Evolutionary conservation across 2,329 filamentous ascomycete species (phyloP).

Genomic region (Pseudodiploospora longispora): DNA sequence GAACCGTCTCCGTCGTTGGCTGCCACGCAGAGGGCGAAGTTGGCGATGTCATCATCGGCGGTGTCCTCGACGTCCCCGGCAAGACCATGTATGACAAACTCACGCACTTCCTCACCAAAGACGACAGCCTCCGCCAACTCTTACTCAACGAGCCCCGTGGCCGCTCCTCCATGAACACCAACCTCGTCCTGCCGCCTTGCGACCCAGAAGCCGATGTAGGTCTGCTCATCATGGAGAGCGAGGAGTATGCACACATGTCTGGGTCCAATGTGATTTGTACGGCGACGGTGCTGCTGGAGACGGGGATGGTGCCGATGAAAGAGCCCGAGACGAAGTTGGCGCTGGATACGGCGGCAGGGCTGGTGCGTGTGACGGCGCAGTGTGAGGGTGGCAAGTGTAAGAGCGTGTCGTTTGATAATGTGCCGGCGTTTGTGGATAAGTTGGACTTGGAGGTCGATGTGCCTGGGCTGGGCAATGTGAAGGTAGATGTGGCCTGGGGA

Average conservation of each 20-base stretch:
- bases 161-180: constrained; percentile 29
- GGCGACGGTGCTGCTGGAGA: constrained; percentile 37
- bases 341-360: constrained; percentile 36
- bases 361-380: constrained; percentile 31
- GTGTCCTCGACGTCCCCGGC: constrained; percentile 33
- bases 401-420: constrained; percentile 35
- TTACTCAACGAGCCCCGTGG: constrained; percentile 39
- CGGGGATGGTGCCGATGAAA: constrained; percentile 36
- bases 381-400: constrained; percentile 36
- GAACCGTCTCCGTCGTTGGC: constrained; percentile 23
- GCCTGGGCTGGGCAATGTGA: constrained; percentile 29
- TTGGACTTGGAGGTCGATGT: constrained; percentile 32
- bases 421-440: constrained; percentile 32
- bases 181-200: constrained; percentile 34
- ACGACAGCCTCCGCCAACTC: constrained; percentile 32
- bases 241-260: constrained; percentile 32
- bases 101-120: constrained; percentile 29
- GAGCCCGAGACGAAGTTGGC: constrained; percentile 32
- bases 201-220: constrained; percentile 35
- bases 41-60: constrained; percentile 40
- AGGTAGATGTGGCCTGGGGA: constrained; percentile 37
- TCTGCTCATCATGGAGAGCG: constrained; percentile 38
- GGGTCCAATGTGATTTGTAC: constrained; percentile 37
- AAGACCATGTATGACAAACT: constrained; percentile 42
- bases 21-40: constrained; percentile 35